These are phyloP conservation scores for Xylariales sp. DNA, from an alignment of 2,329 filamentous ascomycete genomes.

Conservation along the genomic window DNA sequence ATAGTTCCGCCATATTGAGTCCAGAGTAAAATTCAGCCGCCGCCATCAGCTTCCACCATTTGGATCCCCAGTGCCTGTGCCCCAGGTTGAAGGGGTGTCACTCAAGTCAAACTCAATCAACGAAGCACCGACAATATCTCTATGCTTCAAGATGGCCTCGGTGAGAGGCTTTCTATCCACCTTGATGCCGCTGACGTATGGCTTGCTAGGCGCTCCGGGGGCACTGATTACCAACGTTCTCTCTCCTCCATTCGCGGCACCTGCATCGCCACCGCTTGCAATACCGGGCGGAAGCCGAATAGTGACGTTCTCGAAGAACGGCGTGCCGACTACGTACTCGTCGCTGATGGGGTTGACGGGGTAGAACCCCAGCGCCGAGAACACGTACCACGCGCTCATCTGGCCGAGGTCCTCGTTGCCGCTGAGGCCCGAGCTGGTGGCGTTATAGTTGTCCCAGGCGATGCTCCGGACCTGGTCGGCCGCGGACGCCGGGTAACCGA, in stretches of 20 bases:
- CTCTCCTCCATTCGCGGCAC: slow-evolving; percentile 6
- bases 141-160: slow-evolving; percentile 32
- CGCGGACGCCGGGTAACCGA: slow-evolving; percentile 32
- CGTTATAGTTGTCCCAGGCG: slow-evolving; percentile 37
- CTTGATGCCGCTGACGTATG: slow-evolving; percentile 34
- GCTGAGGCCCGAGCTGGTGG: slow-evolving; percentile 37
- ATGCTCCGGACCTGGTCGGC: slow-evolving; percentile 32
- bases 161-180: slow-evolving; percentile 32
- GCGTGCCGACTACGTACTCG: slow-evolving; percentile 39
- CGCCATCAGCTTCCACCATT: too few relatives aligned
- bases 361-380: slow-evolving; percentile 42
- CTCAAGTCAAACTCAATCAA: slow-evolving; percentile 42
- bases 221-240: slow-evolving; percentile 34
- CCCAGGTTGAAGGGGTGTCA: slow-evolving; percentile 24
- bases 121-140: slow-evolving; percentile 31
- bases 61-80: too few relatives aligned
- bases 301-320: slow-evolving; percentile 39
- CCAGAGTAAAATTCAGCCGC: too few relatives aligned
- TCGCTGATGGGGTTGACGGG: slow-evolving; percentile 39
- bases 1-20: too few relatives aligned
- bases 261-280: slow-evolving; percentile 16
- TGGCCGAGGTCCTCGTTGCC: slow-evolving; percentile 46
- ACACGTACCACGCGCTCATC: slow-evolving; percentile 46
- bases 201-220: slow-evolving; percentile 31
- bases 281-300: slow-evolving; percentile 29